Evolutionary conservation across 306 rosid genomes (phyloP).

Genomic region (Lablab purpureus): DNA sequence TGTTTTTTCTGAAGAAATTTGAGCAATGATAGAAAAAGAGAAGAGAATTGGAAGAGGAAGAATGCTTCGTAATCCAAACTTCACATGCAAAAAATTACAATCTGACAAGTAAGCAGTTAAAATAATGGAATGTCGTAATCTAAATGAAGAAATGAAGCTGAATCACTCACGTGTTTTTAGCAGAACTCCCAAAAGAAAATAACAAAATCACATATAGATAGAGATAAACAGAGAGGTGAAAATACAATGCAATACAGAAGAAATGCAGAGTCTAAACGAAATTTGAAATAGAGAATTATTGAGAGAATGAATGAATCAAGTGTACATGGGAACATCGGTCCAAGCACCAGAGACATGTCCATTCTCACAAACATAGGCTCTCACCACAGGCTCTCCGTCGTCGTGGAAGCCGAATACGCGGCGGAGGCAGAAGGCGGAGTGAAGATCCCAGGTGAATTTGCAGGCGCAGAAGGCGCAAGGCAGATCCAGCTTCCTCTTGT

Average conservation of each 20-base stretch:
- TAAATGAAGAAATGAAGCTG: too few species aligned
- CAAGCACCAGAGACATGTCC: conserved; percentile 99
- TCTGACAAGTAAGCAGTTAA: background rate
- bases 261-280: background rate
- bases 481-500: conserved; percentile 65
- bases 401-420: conserved; percentile 81
- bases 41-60: too few species aligned
- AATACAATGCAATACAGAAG: background rate
- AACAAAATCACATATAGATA: background rate
- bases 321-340: conserved; percentile 86
- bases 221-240: background rate
- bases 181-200: background rate
- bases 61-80: too few species aligned
- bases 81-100: too few species aligned
- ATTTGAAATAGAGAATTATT: background rate
- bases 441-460: conserved; percentile 84
- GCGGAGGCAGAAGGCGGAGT: conserved; percentile 85
- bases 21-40: too few species aligned
- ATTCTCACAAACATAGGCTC: conserved; percentile 92
- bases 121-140: too few species aligned
- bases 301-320: conserved; percentile 41
- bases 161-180: too few species aligned
- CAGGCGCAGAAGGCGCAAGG: conserved; percentile 80
- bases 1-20: too few species aligned
- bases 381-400: conserved; percentile 93